These are phyloP conservation scores for Phytopythium oedochilum DNA, from an alignment of 352 stramenopile genomes.

Conservation along the genomic window DNA sequence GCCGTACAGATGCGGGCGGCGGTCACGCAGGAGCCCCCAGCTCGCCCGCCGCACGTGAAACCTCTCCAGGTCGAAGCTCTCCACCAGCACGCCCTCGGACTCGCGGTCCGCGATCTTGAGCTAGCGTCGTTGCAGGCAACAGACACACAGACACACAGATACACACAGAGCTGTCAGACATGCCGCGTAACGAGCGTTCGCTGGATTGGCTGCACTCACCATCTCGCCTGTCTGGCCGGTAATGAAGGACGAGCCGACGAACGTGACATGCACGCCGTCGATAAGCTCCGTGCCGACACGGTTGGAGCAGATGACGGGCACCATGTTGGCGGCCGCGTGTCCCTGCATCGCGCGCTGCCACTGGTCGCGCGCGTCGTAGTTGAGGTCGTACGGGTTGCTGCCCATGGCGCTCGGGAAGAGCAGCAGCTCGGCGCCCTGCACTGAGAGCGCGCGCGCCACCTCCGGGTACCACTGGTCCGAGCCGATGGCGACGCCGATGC, in stretches of 20 bases:
- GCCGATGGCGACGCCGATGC: conserved; percentile 87
- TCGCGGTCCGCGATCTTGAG: conserved; percentile 86
- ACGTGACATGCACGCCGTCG: conserved; percentile 83
- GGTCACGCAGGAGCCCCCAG: conserved; percentile 86
- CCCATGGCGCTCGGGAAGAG: conserved; percentile 80
- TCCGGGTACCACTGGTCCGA: conserved; percentile 93
- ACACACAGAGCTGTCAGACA: too few relatives aligned
- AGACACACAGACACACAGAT: too few relatives aligned
- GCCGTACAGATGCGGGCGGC: conserved; percentile 81
- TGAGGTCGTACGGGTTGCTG: conserved; percentile 86
- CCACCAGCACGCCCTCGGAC: conserved; percentile 82
- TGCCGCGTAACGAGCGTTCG: too few relatives aligned
- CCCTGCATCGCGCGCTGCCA: conserved; percentile 92
- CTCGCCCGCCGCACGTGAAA: conserved; percentile 82
- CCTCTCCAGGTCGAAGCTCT: conserved; percentile 84
- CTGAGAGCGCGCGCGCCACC: conserved; percentile 78
- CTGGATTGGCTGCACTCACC: conserved; percentile 19
- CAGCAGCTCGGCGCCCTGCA: conserved; percentile 88
- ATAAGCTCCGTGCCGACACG: conserved; percentile 81
- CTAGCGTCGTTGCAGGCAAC: too few relatives aligned
- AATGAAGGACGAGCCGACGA: conserved; percentile 92
- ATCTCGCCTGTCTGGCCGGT: conserved; percentile 89
- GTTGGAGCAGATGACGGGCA: conserved; percentile 90
- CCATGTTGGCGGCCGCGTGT: conserved; percentile 86
- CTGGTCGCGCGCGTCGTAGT: conserved; percentile 83